Base-by-base conservation (phyloP, 2,329 filamentous ascomycete species). In the Sporothrix sp. region DNA sequence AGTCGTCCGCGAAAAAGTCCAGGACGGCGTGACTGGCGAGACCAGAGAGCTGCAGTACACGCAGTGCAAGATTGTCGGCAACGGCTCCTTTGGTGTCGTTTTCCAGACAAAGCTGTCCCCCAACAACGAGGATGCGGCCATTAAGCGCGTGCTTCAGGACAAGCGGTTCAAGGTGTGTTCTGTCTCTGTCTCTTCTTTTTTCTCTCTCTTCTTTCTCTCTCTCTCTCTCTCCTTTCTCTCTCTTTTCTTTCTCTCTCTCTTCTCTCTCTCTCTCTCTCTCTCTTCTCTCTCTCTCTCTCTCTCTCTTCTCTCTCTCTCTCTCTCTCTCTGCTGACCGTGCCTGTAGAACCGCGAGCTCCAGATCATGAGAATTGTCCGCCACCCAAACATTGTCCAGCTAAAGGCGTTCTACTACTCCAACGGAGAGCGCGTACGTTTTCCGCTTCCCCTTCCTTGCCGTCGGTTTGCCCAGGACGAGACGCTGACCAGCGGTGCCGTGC, bases 351-450 rank as follows among this genome's bases (percentile, higher is more conserved):
- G 93, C 71, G 93, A 98, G 68, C 79, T 98, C 60, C 93, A 98
- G 69, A 98, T 98, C 67, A 98, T 98, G 93, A 86, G 93, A 65
- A 98, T 98, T 65, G 93, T 98, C 63, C 84, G 91, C 65, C 93
- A 98, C 68, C 93, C 93, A 51, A 98, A 98, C 71, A 97, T 98
- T 62, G 93, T 98, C 54, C 90, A 97, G 69, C 77, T 98, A 58
- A 98, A 98, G 74, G 93, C 93, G 48, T 98, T 98, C 73, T 98
- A 96, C 73, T 98, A 97, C 73, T 96, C 91, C 61, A 98, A 97
- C 66, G 93, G 93, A 65, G 93, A 98, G 70, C 83, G 93, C 69
- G 93, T 98, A 81, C 68, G 73, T 60, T 48, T 36, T 33, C 16
- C 7, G n/a, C 13, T 3, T 39, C 25, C 25, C 32, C 32, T 32